phyloP scores from a whole-genome alignment of 768 basidiomycete genomes.

The Kwoniella dendrophila region DNA sequence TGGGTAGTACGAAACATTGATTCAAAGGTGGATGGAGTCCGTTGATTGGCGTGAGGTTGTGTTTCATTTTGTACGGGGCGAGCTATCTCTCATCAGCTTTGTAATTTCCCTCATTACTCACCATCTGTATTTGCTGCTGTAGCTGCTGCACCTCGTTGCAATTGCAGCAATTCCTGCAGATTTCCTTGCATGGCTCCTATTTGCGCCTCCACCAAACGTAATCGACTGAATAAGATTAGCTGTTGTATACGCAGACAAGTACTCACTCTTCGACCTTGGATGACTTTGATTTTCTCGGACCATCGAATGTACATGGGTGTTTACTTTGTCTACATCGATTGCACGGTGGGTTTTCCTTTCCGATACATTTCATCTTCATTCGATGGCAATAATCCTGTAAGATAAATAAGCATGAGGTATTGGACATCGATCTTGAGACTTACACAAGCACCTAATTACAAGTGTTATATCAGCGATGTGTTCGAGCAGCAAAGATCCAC shows the following conservation, averaged over 20 bases:
- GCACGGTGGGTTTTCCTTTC: slow-evolving; percentile 48
- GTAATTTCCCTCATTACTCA: not conserved
- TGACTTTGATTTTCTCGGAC: slow-evolving; percentile 46
- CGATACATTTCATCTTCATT: slow-evolving; percentile 53
- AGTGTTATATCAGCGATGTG: not conserved
- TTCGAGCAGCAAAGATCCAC: not conserved
- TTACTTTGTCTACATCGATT: slow-evolving; percentile 43
- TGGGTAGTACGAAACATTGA: not conserved
- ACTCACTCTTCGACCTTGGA: slow-evolving; percentile 49
- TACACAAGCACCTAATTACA: slow-evolving; percentile 34
- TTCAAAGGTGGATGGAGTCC: no score
- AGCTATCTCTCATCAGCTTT: not conserved
- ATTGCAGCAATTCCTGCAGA: slow-evolving; percentile 38
- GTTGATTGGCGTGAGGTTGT: no score
- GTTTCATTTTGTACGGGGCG: not conserved
- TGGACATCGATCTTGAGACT: not conserved
- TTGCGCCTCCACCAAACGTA: slow-evolving; percentile 44
- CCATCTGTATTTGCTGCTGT: not conserved
- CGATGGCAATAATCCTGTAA: slow-evolving; percentile 47
- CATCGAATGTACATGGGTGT: slow-evolving; percentile 48
- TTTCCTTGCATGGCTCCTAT: slow-evolving; percentile 41
- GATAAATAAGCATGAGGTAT: not conserved
- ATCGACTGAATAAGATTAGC: slow-evolving; percentile 30
- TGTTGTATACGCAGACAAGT: no score
- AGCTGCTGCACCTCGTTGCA: slow-evolving; percentile 31